Percentiles rank a stretch among this genome's conserved stretches.
These are phyloP conservation scores for Mycosphaerella arachidis DNA, from an alignment of 2,329 filamentous ascomycete species.

Conservation along the genomic window DNA sequence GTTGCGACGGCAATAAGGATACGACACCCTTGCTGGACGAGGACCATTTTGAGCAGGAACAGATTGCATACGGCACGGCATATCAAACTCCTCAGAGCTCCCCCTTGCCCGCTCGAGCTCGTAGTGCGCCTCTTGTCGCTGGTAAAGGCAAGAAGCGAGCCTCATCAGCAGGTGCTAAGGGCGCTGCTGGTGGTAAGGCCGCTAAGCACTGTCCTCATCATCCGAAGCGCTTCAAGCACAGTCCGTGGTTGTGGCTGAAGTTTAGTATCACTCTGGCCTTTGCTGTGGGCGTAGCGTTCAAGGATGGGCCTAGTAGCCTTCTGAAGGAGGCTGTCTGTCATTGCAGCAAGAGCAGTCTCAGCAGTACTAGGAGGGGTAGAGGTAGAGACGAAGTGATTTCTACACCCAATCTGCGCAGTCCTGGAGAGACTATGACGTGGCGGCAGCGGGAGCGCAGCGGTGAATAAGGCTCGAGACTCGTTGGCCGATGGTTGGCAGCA, in stretches of 20 bases:
- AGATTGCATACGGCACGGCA: constrained; percentile 25
- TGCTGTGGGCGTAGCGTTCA: constrained; percentile 46
- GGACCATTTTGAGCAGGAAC: constrained; percentile 4
- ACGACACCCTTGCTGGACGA: constrained; percentile 7
- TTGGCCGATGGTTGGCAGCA: not conserved
- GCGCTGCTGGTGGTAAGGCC: not conserved
- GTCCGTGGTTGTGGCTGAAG: constrained; percentile 43
- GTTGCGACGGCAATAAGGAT: not conserved
- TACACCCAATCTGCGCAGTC: not conserved
- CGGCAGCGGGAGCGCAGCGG: not conserved
- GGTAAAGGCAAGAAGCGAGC: constrained; percentile 27
- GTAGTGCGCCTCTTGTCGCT: constrained; percentile 10
- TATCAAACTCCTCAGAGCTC: constrained; percentile 21
- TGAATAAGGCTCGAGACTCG: not conserved
- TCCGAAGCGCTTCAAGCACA: constrained; percentile 22
- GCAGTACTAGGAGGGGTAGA: constrained; percentile 61
- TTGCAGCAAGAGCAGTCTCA: constrained; percentile 71
- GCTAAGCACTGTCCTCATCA: constrained; percentile 14
- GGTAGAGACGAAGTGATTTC: not conserved
- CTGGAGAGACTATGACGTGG: not conserved
- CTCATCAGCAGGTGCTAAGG: constrained; percentile 5
- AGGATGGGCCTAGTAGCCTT: constrained; percentile 42
- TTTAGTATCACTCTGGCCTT: constrained; percentile 46
- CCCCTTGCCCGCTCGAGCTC: not conserved
- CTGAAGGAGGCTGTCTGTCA: constrained; percentile 24